A percentile compares a stretch with the other conserved stretches of the same genome.
phyloP scores from a whole-genome alignment of 2,329 filamentous ascomycete genomes.

The Macrophomina tecta region DNA sequence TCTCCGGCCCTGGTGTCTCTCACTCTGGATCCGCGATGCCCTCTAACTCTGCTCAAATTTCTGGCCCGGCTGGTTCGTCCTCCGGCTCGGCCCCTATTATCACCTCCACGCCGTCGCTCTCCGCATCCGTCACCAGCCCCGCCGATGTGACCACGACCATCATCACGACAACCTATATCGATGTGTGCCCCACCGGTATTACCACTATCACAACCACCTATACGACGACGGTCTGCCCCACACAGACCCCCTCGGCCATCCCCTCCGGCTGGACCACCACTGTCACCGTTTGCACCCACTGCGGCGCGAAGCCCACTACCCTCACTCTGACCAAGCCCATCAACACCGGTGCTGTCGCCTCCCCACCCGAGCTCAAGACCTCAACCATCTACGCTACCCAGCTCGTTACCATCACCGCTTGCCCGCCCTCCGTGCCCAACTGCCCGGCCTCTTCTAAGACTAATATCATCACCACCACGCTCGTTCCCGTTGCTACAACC shows the following conservation, averaged over 20 bases:
- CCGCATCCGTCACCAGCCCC: not conserved
- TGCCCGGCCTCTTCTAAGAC: constrained; percentile 32
- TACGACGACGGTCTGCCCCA: constrained; percentile 33
- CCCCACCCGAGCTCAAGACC: not conserved
- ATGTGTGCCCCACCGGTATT: constrained; percentile 43
- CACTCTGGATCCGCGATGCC: not conserved
- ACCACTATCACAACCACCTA: constrained; percentile 40
- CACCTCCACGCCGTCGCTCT: not conserved
- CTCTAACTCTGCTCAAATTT: not conserved
- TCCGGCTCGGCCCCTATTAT: not conserved
- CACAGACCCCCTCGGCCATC: constrained; percentile 26
- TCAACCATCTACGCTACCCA: constrained; percentile 22
- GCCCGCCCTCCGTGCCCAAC: constrained; percentile 27
- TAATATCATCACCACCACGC: not conserved
- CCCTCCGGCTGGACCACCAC: constrained; percentile 38
- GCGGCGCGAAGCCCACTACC: constrained; percentile 36
- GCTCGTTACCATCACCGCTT: constrained; percentile 13
- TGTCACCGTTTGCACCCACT: constrained; percentile 39
- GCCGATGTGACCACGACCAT: constrained; percentile 28
- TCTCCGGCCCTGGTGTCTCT: not conserved
- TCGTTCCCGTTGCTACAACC: constrained; percentile 18
- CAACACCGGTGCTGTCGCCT: not conserved
- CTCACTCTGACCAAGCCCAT: constrained; percentile 35
- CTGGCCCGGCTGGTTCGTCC: not conserved
- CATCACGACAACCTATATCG: constrained; percentile 40